Percentiles rank a stretch among this genome's conserved stretches.
Conservation (phyloP, 768 basidiomycete species). For the Exsudoporus frostii region DNA sequence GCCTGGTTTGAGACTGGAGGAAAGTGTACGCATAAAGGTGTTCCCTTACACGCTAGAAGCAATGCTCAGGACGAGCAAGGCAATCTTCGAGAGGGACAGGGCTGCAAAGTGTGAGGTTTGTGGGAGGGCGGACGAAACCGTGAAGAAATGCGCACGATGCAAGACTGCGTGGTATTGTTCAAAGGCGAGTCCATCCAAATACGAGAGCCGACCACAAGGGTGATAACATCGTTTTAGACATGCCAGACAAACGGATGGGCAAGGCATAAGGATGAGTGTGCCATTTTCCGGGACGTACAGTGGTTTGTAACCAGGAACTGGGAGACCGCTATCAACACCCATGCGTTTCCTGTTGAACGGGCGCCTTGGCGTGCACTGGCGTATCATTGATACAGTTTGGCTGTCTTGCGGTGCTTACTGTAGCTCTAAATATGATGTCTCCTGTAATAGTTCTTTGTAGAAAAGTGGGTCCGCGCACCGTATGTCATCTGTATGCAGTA, state of each 20-base stretch:
- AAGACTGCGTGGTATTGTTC: slow-evolving; percentile 31
- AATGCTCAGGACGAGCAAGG: slow-evolving; percentile 26
- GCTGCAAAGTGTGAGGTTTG: slow-evolving; percentile 23
- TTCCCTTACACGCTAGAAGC: slow-evolving; percentile 26
- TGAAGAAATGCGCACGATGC: slow-evolving; percentile 29
- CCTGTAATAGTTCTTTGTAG: background rate
- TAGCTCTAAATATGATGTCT: background rate
- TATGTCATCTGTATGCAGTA: background rate
- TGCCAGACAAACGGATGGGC: slow-evolving; percentile 25
- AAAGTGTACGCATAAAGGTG: slow-evolving; percentile 22
- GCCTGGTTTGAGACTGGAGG: slow-evolving; percentile 27
- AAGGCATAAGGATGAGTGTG: slow-evolving; percentile 22
- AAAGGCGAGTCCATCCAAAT: slow-evolving; percentile 16
- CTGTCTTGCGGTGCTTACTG: background rate
- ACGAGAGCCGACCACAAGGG: background rate
- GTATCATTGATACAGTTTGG: slow-evolving; percentile 6
- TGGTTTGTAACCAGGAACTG: slow-evolving; percentile 30
- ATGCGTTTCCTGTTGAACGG: slow-evolving; percentile 21
- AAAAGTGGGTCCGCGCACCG: background rate
- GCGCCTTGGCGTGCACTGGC: slow-evolving; percentile 12
- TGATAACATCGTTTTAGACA: slow-evolving; percentile 11
- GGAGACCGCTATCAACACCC: slow-evolving; percentile 14
- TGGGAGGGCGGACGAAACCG: slow-evolving; percentile 10
- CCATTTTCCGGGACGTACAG: slow-evolving; percentile 27
- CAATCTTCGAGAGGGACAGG: slow-evolving; percentile 18